These are phyloP conservation scores for Tetrahymena thermophila DNA, from an alignment of 73 alveolate species.

Conservation along the genomic window DNA sequence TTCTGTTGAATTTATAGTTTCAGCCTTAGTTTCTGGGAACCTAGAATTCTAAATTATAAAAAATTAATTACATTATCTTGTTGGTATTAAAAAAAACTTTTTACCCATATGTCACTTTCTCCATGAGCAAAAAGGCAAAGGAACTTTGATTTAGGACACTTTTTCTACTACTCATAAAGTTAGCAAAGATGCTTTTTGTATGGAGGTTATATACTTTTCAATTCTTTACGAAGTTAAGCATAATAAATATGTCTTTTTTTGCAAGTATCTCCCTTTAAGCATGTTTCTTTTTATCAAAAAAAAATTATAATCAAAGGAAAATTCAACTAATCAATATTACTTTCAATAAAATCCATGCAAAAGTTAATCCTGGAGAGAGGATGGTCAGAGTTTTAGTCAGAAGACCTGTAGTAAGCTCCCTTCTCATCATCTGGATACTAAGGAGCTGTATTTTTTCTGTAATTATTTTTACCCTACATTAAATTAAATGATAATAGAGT, in stretches of 20 bases:
- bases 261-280: not conserved
- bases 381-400: not conserved
- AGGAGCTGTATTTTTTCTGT: not conserved
- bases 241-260: not conserved
- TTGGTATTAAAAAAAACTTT: not conserved
- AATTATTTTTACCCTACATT: not conserved
- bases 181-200: not conserved
- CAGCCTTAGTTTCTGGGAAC: not conserved
- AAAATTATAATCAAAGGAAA: not conserved
- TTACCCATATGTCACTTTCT: not conserved
- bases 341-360: not conserved
- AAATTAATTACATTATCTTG: not conserved
- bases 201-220: not conserved
- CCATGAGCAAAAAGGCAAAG: not conserved
- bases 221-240: not conserved
- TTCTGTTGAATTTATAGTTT: not conserved
- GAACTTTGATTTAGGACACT: not conserved
- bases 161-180: not conserved
- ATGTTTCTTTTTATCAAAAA: not conserved
- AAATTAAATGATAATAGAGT: not conserved
- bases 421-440: not conserved
- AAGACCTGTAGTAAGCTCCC: not conserved
- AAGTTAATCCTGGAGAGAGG: not conserved
- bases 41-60: not conserved
- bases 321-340: not conserved